Base-by-base conservation (phyloP, 2,329 filamentous ascomycete genomes). In the Venturia oleaginea region DNA sequence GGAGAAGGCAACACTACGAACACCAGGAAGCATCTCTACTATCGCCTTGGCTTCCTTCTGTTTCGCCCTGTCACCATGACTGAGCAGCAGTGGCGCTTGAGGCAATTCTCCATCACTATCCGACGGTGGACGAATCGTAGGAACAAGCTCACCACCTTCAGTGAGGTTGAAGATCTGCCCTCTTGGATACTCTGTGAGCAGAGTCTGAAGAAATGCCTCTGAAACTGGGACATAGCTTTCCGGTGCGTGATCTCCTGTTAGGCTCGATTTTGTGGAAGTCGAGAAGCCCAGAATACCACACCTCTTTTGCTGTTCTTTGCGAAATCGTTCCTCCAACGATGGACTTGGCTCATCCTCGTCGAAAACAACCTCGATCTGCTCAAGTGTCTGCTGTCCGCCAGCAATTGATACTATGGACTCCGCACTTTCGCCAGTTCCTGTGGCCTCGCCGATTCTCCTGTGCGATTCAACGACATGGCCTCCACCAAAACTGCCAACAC, bases 101-200 rank as follows among this genome's bases (percentile, higher is more conserved):
- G 37, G n/a, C 8, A 61, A 3, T n/a, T 61, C 32, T 38, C 17
- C 22, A 22, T 22, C 32, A 61, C 32, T 34, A 19, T 61, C 57
- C 22, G 68, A 67, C 6, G 67, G n/a, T 4, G 5, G 42, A 17
- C 42, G 42, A 17, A 43, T 43, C 42, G 42, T 43, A 17, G 51
- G 24, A 4, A 57, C 51, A 37, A 57, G 32, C 13, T 57, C 62
- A 1, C 69, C 69, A 24, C 64, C 67, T 13, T 67, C 66, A 19
- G 60, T 61, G 38, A 67, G 70, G 24, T 70, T 68, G 60, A 70
- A 71, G 3, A 71, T 66, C 43, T 69, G 68, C 27, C 68, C 70
- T 19, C 65, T 48, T 3, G 68, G 68, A 46, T 69, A 70, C 10
- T 65, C 62, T 30, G 67, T 65, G 8, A 71, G 64, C 15, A 71